These are phyloP conservation scores for Alternaria conjuncta DNA, from an alignment of 2,329 filamentous ascomycete genomes.

Conservation along the genomic window DNA sequence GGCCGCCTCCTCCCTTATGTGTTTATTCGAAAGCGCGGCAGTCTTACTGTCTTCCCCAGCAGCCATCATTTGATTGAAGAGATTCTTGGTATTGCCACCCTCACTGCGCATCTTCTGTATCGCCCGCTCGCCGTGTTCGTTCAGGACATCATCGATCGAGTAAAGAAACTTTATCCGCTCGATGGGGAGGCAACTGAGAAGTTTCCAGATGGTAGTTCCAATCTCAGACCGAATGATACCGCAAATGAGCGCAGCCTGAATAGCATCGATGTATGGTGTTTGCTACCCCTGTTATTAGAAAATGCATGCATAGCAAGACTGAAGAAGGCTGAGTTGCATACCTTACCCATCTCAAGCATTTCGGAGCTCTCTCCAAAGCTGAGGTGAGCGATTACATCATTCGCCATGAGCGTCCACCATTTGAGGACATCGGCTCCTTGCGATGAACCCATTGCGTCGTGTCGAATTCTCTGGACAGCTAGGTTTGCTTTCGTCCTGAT, in stretches of 20 bases:
- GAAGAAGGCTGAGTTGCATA: conserved; percentile 11
- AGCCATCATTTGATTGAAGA: conserved; percentile 23
- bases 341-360: conserved; percentile 47
- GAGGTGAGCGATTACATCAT: conserved; percentile 48
- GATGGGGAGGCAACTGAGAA: conserved; percentile 11
- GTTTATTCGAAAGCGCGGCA: conserved; percentile 29
- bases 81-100: conserved; percentile 18
- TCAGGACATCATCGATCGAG: conserved; percentile 19
- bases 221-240: conserved; percentile 42
- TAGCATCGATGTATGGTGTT: conserved; percentile 35
- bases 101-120: conserved; percentile 25
- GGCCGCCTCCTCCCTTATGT: conserved; percentile 37
- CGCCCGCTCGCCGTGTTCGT: conserved; percentile 16
- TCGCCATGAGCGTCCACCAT: conserved; percentile 50
- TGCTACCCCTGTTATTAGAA: neutral
- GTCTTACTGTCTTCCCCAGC: conserved; percentile 29
- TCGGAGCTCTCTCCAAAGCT: conserved; percentile 51
- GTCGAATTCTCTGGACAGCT: conserved; percentile 43
- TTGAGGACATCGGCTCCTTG: conserved; percentile 43
- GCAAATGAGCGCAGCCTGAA: conserved; percentile 36
- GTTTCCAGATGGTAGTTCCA: conserved; percentile 27
- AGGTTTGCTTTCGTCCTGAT: conserved; percentile 42
- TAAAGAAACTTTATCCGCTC: neutral
- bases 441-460: conserved; percentile 11
- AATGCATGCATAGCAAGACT: neutral